These are phyloP conservation scores for Hortiboletus campestris DNA, from an alignment of 768 basidiomycete genomes.

Conservation along the genomic window DNA sequence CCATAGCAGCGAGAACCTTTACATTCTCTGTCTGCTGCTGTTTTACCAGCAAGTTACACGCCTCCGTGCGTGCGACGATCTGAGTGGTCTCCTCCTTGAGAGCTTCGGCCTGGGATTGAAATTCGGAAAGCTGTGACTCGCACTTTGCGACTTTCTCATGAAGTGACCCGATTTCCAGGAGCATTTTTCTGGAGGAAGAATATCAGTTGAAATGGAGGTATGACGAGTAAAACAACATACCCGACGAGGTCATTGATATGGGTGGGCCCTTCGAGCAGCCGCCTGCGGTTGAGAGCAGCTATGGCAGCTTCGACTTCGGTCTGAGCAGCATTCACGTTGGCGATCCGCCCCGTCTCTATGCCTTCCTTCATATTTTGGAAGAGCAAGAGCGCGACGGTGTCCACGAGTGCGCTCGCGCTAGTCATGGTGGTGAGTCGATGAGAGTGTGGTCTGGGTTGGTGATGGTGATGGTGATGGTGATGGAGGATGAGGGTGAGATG, in stretches of 20 bases:
- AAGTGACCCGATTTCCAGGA: constrained; percentile 7
- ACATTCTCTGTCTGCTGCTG: constrained; percentile 9
- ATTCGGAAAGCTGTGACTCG: constrained; percentile 8
- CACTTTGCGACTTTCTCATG: constrained; percentile 5
- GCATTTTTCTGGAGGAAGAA: constrained; percentile 2
- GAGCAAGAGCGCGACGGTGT: constrained; percentile 6
- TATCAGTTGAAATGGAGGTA: not conserved
- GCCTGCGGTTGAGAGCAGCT: constrained; percentile 1
- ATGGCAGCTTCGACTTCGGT: constrained; percentile 14
- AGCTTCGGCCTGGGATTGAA: not conserved
- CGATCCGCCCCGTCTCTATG: constrained; percentile 12
- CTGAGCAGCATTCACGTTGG: not conserved
- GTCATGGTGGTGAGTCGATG: constrained; percentile 9
- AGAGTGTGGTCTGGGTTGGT: not conserved
- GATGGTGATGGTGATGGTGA: not conserved
- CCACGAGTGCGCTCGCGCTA: not conserved
- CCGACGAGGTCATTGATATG: not conserved
- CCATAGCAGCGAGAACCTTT: constrained; percentile 1
- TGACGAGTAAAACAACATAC: not conserved
- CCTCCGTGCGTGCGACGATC: constrained; percentile 2
- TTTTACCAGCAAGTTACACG: not conserved
- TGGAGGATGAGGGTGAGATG: not conserved
- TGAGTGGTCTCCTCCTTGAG: constrained; percentile 9
- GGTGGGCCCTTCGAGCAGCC: not conserved
- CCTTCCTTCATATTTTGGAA: constrained; percentile 8